Evolutionary conservation across 331 rosid species (phyloP), one percentile per base, ranked within the genome.

Genomic region (Quercus lobata): DNA sequence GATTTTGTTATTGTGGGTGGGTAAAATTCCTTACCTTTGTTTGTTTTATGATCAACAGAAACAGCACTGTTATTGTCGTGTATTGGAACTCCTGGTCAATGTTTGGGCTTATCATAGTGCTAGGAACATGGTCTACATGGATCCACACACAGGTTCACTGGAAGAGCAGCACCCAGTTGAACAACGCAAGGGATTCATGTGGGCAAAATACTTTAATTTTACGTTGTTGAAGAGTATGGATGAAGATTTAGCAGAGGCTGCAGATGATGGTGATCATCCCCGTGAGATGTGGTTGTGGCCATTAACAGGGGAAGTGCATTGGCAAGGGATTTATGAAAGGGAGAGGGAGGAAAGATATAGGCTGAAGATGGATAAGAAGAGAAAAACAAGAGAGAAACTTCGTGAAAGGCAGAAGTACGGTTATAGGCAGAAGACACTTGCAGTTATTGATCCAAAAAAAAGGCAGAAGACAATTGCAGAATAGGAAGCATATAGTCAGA

Each of bases 41-140:
- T 81, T 69, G 66, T 80, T 56, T 32, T 18, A 9, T 30, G 27
- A 30, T 78, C 27, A 37, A 62, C 97, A 96, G 99, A 77, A 73
- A 88, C 87, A 85, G 74, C 97, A 93, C 76, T 96, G 98, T 81
- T 93, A 90, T 82, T 93, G 97, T 81, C 91, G 93, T 66, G 79
- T 96, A 24, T 70, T 88, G 86, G 99, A 90, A 73, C 87, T 96
- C 79, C 93, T 96, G 78, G 87, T 96, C 78, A 96, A 96, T 81
- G 85, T 93, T 44, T 96, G 99, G 99, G 97, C 99, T 80, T 96
- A 93, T 85, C 99, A 96, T 71, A 93, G 98, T 76, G 98, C 90
- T 24, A 86, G 97, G 61, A 96, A 86, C 87, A 93, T 96, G 97
- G 92, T 96, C 17, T 90, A 85, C 66, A 70, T 96, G 69, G 86